Percentiles rank a stretch among this genome's conserved stretches.
phyloP scores from a whole-genome alignment of 768 basidiomycete genomes.

The Crassisporium funariophilum region DNA sequence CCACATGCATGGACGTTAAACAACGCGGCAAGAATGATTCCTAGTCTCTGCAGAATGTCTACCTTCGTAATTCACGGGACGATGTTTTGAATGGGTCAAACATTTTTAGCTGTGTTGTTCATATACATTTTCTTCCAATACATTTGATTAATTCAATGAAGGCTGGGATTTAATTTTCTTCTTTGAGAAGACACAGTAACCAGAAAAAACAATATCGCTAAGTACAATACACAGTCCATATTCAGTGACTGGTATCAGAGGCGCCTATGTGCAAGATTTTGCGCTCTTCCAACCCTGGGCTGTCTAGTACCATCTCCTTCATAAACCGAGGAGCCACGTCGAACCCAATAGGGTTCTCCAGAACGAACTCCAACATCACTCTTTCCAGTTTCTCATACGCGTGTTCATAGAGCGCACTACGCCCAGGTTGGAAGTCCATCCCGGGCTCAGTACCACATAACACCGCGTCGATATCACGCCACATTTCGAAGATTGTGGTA shows the following conservation, averaged over 20 bases:
- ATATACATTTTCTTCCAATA: background rate
- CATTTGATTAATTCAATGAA: too few species aligned
- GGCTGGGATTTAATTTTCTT: too few species aligned
- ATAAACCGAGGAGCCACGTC: slow-evolving; percentile 32
- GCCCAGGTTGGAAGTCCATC: background rate
- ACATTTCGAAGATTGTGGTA: slow-evolving; percentile 26
- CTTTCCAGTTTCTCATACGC: slow-evolving; percentile 22
- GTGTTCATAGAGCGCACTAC: background rate
- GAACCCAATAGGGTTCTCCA: slow-evolving; percentile 32
- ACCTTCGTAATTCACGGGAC: slow-evolving; percentile 39
- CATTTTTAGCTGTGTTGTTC: slow-evolving; percentile 18
- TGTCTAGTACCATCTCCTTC: slow-evolving; percentile 28
- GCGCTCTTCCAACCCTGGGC: slow-evolving; percentile 25
- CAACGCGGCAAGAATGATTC: slow-evolving; percentile 57
- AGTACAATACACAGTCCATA: background rate
- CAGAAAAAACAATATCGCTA: background rate
- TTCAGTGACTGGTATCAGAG: slow-evolving; percentile 26
- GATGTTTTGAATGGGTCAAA: slow-evolving; percentile 54
- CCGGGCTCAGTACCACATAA: slow-evolving; percentile 16
- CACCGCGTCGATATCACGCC: slow-evolving; percentile 27
- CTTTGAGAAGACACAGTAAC: background rate
- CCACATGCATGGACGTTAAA: slow-evolving; percentile 66
- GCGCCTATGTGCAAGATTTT: slow-evolving; percentile 24
- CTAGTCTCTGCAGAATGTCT: slow-evolving; percentile 59
- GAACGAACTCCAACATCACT: slow-evolving; percentile 29